These are phyloP conservation scores for Amphichorda felina DNA, from an alignment of 2,329 filamentous ascomycete species.

Conservation along the genomic window DNA sequence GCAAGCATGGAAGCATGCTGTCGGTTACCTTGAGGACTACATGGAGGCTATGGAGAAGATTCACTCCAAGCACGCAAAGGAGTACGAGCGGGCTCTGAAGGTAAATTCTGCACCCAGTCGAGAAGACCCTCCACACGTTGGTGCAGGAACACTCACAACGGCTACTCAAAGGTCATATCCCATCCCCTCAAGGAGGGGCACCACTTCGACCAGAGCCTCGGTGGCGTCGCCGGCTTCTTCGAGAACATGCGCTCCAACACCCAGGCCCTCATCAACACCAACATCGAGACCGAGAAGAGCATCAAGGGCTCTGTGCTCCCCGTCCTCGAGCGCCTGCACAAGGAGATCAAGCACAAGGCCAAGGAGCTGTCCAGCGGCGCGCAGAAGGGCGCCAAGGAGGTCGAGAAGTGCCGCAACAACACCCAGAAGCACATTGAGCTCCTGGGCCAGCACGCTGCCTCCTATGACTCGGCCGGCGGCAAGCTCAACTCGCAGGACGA, in stretches of 20 bases:
- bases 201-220: slow-evolving; percentile 86
- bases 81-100: slow-evolving; percentile 93
- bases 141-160: neutral
- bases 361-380: slow-evolving; percentile 81
- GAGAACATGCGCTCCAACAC: slow-evolving; percentile 92
- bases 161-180: slow-evolving; percentile 57
- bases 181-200: slow-evolving; percentile 79
- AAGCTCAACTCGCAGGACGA: slow-evolving; percentile 64
- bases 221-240: slow-evolving; percentile 80
- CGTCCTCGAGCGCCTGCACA: slow-evolving; percentile 80
- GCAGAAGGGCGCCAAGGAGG: slow-evolving; percentile 75
- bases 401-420: slow-evolving; percentile 73
- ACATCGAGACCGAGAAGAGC: slow-evolving; percentile 82
- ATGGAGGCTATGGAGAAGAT: slow-evolving; percentile 75
- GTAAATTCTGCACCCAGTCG: slow-evolving; percentile 16
- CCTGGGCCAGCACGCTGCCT: slow-evolving; percentile 73
- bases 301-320: slow-evolving; percentile 80
- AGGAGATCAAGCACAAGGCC: slow-evolving; percentile 91
- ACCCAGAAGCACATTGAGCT: slow-evolving; percentile 97
- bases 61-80: slow-evolving; percentile 75
- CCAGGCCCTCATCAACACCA: slow-evolving; percentile 78
- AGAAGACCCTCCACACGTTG: slow-evolving; percentile 11
- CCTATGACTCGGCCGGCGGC: slow-evolving; percentile 64
- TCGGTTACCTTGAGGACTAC: slow-evolving; percentile 85
- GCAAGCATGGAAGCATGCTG: slow-evolving; percentile 92